Evolutionary conservation across 495 filamentous ascomycete species (phyloP).

Genomic region (Pyrenula massariospora): DNA sequence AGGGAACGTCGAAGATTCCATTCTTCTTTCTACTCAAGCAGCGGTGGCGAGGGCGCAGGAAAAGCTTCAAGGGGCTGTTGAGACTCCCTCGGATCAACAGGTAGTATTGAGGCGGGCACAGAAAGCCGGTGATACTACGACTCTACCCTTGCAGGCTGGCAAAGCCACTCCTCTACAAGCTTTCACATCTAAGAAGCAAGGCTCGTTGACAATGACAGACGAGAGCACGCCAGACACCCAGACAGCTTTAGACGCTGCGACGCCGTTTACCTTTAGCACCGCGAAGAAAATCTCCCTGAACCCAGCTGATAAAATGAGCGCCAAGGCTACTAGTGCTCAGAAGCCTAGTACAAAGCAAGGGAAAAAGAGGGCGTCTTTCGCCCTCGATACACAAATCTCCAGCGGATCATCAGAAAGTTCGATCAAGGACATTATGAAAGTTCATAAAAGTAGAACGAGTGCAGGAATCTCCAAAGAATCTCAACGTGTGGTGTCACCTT

Average conservation of each 20-base stretch:
- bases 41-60: not conserved
- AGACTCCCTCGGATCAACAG: not conserved
- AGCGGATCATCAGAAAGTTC: not conserved
- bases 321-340: not conserved
- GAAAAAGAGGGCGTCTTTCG: conserved; percentile 1
- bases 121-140: not conserved
- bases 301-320: not conserved
- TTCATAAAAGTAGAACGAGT: not conserved
- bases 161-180: not conserved
- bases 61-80: not conserved
- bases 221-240: conserved; percentile 19
- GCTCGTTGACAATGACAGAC: not conserved
- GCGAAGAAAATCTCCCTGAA: conserved; percentile 17
- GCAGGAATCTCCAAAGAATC: not conserved
- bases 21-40: not conserved
- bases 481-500: not conserved
- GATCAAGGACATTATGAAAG: not conserved
- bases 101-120: not conserved
- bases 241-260: conserved; percentile 35
- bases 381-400: not conserved
- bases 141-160: not conserved
- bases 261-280: conserved; percentile 35
- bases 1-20: not conserved
- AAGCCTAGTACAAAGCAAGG: not conserved
- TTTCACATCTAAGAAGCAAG: not conserved